These are phyloP conservation scores for Crithidia brevicula DNA, from an alignment of 208 protist genomes.

Conservation along the genomic window DNA sequence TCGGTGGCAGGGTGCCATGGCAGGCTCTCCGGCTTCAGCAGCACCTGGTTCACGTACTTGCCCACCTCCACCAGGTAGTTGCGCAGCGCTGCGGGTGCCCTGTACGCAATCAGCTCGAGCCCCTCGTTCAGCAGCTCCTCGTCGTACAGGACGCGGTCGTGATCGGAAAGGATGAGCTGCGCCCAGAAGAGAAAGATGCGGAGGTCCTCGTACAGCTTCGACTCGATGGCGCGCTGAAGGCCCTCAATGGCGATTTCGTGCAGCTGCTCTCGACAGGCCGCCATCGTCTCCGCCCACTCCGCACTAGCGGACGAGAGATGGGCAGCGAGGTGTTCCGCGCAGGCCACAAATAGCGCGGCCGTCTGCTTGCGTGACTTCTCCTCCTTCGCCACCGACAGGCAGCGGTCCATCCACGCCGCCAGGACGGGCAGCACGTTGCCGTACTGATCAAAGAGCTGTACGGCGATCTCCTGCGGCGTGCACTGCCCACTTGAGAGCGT, in stretches of 20 bases:
- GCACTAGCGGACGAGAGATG: constrained; percentile 16
- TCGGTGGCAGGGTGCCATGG: constrained; percentile 20
- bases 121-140: constrained; percentile 77
- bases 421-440: constrained; percentile 49
- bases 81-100: constrained; percentile 22
- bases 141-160: constrained; percentile 52
- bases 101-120: constrained; percentile 45
- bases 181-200: constrained; percentile 77
- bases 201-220: constrained; percentile 75
- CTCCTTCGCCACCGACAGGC: constrained; percentile 72
- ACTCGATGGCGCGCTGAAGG: constrained; percentile 48
- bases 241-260: constrained; percentile 47
- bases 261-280: constrained; percentile 37
- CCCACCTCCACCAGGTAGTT: constrained; percentile 73
- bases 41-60: constrained; percentile 27
- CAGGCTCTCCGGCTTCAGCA: constrained; percentile 18
- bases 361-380: constrained; percentile 60
- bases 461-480: constrained; percentile 36
- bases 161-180: constrained; percentile 68
- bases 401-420: constrained; percentile 63
- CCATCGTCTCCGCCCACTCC: constrained; percentile 20
- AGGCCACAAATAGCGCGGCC: constrained; percentile 49
- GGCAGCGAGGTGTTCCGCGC: constrained; percentile 16
- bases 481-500: constrained; percentile 27
- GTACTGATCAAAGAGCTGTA: constrained; percentile 48